Evolutionary conservation across 768 basidiomycete species (phyloP).

Genomic region (Termitomyces bulborhizus): DNA sequence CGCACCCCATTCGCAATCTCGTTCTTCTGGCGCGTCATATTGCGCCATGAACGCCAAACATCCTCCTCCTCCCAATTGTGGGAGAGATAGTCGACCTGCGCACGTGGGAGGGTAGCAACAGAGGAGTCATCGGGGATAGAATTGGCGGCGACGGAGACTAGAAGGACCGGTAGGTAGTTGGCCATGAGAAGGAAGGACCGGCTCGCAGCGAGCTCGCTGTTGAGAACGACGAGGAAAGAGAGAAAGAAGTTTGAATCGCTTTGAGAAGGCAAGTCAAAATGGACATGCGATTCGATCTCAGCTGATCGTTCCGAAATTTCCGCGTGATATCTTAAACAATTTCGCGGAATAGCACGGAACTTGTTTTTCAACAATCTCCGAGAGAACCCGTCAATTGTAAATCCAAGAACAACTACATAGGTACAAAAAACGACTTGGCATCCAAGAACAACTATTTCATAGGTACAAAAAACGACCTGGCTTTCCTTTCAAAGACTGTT

Average conservation of each 20-base stretch:
- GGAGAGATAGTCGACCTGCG: conserved; percentile 97
- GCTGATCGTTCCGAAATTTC: conserved; percentile 15
- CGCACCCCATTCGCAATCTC: conserved; percentile 93
- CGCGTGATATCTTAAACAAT: conserved; percentile 12
- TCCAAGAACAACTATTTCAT: no score
- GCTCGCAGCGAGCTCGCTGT: conserved; percentile 10
- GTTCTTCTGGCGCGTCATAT: conserved; percentile 97
- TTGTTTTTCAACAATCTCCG: background rate
- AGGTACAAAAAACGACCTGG: background rate
- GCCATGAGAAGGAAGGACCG: conserved; percentile 37
- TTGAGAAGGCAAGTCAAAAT: conserved; percentile 6
- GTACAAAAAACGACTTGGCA: background rate
- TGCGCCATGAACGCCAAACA: conserved; percentile 97
- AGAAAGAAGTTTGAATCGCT: conserved; percentile 1
- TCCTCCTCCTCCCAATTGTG: conserved; percentile 98
- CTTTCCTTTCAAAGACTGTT: background rate
- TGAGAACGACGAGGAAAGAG: conserved; percentile 6
- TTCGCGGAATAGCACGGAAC: conserved; percentile 3
- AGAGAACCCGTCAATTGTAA: background rate
- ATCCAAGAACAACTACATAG: no score
- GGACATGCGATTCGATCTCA: conserved; percentile 13
- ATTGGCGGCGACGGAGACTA: conserved; percentile 56
- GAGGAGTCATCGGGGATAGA: conserved; percentile 69
- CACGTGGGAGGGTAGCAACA: conserved; percentile 77
- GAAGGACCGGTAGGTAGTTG: conserved; percentile 64